A percentile compares a stretch with the other conserved stretches of the same genome.
These are phyloP conservation scores for Xerocomus tenax DNA, from an alignment of 1,284 basidiomycete species.

Conservation along the genomic window DNA sequence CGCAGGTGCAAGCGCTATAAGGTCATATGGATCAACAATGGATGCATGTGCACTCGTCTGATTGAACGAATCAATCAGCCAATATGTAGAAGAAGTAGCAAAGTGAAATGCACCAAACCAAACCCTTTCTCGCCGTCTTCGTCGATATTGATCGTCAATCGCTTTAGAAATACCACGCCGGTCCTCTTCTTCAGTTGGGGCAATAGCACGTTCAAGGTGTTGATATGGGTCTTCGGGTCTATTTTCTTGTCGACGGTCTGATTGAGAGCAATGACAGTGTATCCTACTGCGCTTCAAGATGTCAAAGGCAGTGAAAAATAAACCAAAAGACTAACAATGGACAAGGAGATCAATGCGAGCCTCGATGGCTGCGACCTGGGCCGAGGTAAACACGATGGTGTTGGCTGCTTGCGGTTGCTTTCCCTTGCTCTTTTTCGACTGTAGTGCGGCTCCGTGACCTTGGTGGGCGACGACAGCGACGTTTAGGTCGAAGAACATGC, in stretches of 20 bases:
- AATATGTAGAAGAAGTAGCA: not conserved
- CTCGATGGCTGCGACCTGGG: conserved; percentile 41
- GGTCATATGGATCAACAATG: conserved; percentile 58
- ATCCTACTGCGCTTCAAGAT: conserved; percentile 54
- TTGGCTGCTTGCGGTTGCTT: conserved; percentile 32
- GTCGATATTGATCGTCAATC: conserved; percentile 64
- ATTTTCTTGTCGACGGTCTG: conserved; percentile 60
- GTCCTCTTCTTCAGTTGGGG: conserved; percentile 44
- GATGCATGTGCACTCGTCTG: conserved; percentile 56
- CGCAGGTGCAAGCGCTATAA: conserved; percentile 67
- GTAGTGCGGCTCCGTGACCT: conserved; percentile 14
- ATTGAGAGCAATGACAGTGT: conserved; percentile 63
- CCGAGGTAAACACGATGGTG: conserved; percentile 30
- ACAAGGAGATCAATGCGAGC: conserved; percentile 46
- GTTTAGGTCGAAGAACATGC: conserved; percentile 57
- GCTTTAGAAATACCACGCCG: conserved; percentile 56
- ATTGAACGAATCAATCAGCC: not conserved
- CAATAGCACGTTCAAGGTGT: conserved; percentile 49
- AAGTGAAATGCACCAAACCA: conserved; percentile 47
- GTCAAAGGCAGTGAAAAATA: conserved; percentile 10
- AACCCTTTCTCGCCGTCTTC: conserved; percentile 76
- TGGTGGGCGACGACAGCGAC: conserved; percentile 36
- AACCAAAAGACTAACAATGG: conserved; percentile 36
- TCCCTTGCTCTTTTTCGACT: conserved; percentile 44
- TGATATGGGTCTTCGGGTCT: conserved; percentile 59